These are phyloP conservation scores for Tolypocladium inflatum DNA, from an alignment of 2,329 filamentous ascomycete species.

Conservation along the genomic window DNA sequence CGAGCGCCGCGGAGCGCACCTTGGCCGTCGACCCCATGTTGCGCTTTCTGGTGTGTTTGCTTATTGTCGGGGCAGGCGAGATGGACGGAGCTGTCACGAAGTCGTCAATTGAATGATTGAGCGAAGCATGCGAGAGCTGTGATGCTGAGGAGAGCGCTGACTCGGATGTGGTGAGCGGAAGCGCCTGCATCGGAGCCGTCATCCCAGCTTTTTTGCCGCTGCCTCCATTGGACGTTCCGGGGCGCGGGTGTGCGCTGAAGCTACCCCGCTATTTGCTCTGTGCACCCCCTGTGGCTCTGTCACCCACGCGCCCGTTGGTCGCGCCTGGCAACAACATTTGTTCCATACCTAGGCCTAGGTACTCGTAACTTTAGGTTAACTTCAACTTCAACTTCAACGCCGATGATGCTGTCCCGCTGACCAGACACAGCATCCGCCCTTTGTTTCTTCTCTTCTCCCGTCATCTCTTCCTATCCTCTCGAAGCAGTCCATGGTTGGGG, in stretches of 20 bases:
- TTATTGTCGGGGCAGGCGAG: not conserved
- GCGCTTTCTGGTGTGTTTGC: not conserved
- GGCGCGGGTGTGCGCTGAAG: not conserved
- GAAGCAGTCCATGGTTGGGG: not conserved
- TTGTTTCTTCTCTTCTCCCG: too few relatives aligned
- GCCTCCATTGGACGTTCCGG: not conserved
- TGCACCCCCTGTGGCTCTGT: not conserved
- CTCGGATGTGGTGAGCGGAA: not conserved
- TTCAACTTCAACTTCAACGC: not conserved
- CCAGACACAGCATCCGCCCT: not conserved
- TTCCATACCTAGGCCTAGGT: too few relatives aligned
- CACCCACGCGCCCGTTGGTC: not conserved
- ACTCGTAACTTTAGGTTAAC: too few relatives aligned
- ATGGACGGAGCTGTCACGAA: not conserved
- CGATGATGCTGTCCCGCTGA: not conserved
- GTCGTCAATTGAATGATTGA: not conserved
- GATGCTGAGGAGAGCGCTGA: not conserved
- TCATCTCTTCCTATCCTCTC: not conserved
- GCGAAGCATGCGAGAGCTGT: not conserved
- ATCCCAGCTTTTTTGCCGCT: conserved; percentile 11
- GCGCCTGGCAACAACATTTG: not conserved
- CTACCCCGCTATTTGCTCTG: conserved; percentile 3
- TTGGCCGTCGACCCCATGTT: conserved; percentile 16
- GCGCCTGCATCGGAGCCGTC: conserved; percentile 18
- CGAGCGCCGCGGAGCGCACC: conserved; percentile 64